These are phyloP conservation scores for Corylus americana DNA, from an alignment of 306 rosid species.

Conservation along the genomic window DNA sequence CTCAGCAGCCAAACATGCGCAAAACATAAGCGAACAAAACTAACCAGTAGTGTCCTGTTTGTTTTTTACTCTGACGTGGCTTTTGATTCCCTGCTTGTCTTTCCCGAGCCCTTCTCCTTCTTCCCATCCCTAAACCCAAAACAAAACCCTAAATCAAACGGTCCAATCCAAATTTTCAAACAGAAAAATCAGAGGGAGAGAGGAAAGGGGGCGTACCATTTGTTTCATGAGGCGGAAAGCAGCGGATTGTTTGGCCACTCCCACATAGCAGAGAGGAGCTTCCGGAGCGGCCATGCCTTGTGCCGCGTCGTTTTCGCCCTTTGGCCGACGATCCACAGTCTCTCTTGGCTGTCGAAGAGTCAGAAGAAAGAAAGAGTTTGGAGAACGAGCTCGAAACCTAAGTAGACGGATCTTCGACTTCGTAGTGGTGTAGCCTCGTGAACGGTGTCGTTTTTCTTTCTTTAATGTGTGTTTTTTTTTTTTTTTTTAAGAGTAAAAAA, in stretches of 20 bases:
- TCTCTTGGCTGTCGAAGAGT: conserved; percentile 24
- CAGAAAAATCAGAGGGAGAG: background rate
- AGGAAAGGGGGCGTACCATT: conserved; percentile 54
- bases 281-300: conserved; percentile 88
- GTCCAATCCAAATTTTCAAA: background rate
- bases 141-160: background rate
- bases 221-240: conserved; percentile 98
- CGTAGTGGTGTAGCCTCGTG: background rate
- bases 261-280: conserved; percentile 84
- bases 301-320: conserved; percentile 2
- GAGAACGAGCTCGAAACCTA: conserved; percentile 25
- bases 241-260: conserved; percentile 84
- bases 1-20: background rate
- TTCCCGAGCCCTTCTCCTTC: conserved; percentile 99
- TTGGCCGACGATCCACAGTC: conserved; percentile 25
- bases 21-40: background rate
- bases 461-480: no score
- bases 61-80: conserved; percentile 73
- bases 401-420: background rate
- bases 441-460: background rate
- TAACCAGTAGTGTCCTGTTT: conserved; percentile 86
- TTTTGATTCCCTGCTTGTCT: conserved; percentile 95
- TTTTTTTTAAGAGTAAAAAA: no score
- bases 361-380: background rate
- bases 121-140: conserved; percentile 78